A percentile compares a stretch with the other conserved stretches of the same genome.
These are phyloP conservation scores for Fusarium sp. DNA, from an alignment of 2,329 filamentous ascomycete species.

Conservation along the genomic window DNA sequence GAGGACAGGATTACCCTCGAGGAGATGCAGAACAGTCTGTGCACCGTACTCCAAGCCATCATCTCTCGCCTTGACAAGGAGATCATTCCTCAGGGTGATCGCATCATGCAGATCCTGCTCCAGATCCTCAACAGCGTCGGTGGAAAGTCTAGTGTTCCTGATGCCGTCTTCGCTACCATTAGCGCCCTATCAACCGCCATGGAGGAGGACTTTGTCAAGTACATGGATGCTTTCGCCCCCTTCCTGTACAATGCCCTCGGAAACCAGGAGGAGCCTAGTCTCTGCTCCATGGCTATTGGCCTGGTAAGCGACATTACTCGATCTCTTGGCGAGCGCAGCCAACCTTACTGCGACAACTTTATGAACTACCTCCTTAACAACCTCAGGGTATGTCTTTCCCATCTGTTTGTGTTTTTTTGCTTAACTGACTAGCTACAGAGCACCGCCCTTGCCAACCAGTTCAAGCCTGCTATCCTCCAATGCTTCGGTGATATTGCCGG, in stretches of 20 bases:
- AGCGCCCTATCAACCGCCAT: constrained; percentile 92
- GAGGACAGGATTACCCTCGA: constrained; percentile 96
- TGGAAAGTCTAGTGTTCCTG: constrained; percentile 92
- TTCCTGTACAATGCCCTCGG: constrained; percentile 94
- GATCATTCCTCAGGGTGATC: constrained; percentile 88
- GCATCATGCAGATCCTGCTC: constrained; percentile 91
- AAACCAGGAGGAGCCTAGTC: constrained; percentile 93
- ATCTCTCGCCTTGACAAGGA: constrained; percentile 92
- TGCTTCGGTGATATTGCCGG: constrained; percentile 98
- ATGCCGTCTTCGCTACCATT: constrained; percentile 92
- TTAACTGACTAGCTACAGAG: constrained; percentile 65
- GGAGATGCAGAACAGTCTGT: constrained; percentile 97
- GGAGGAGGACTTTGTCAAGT: constrained; percentile 93
- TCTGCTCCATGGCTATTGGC: constrained; percentile 97
- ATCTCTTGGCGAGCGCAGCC: constrained; percentile 88
- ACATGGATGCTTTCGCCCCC: constrained; percentile 95
- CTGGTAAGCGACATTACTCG: constrained; percentile 96
- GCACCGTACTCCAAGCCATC: constrained; percentile 91
- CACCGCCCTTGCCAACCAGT: constrained; percentile 89
- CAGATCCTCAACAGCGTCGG: constrained; percentile 83
- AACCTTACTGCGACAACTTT: constrained; percentile 95
- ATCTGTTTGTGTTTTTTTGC: neutral
- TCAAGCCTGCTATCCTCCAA: constrained; percentile 97
- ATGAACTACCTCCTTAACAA: constrained; percentile 99
- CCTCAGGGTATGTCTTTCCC: constrained; percentile 73